These are phyloP conservation scores for Gaeumannomyces tritici DNA, from an alignment of 2,329 filamentous ascomycete species.

Conservation along the genomic window DNA sequence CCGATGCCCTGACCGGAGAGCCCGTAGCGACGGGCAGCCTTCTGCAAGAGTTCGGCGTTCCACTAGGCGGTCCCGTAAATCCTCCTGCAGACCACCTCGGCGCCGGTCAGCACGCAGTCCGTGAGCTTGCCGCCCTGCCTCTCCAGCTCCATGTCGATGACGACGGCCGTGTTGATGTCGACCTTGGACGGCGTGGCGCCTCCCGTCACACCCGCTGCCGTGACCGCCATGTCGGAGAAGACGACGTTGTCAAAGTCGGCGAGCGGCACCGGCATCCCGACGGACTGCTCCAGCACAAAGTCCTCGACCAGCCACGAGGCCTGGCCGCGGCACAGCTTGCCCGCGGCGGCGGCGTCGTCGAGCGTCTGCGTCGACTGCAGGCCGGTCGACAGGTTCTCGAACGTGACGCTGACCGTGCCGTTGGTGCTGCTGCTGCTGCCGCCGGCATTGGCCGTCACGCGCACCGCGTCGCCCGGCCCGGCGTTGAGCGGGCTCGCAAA, in stretches of 20 bases:
- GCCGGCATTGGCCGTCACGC: neutral
- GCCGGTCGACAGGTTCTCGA: constrained; percentile 2
- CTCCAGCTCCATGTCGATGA: neutral
- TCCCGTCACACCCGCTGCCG: neutral
- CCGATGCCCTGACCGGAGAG: neutral
- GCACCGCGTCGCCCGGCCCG: neutral
- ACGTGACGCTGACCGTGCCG: neutral
- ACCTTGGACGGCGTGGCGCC: neutral
- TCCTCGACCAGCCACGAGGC: constrained; percentile 2
- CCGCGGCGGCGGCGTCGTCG: neutral
- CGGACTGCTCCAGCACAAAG: constrained; percentile 2
- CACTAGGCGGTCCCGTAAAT: neutral
- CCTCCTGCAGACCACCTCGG: neutral
- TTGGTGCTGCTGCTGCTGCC: neutral
- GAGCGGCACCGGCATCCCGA: neutral
- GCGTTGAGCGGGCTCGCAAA: neutral
- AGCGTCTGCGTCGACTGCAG: constrained; percentile 1
- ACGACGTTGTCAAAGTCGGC: neutral
- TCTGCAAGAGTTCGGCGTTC: neutral
- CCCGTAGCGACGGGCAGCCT: neutral
- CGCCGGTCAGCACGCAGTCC: neutral
- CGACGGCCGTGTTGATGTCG: neutral
- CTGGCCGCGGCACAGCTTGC: constrained; percentile 4
- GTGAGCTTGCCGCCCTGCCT: constrained; percentile 1
- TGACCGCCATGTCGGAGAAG: neutral